Conservation (phyloP, 1,284 basidiomycete species). For the Cryptococcus amylolentus region DNA sequence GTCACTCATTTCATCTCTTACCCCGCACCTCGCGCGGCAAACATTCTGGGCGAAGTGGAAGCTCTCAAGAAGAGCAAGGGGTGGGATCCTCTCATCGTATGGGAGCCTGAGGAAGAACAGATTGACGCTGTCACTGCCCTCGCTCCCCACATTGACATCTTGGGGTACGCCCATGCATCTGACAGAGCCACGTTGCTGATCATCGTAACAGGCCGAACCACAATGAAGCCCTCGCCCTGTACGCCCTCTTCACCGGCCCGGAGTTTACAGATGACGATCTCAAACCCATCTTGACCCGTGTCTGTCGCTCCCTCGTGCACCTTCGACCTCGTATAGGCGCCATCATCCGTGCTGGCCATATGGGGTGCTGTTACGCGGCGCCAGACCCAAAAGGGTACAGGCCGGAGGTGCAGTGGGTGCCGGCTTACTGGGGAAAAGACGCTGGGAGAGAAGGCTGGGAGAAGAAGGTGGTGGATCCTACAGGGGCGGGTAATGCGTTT, state of each 20-base stretch:
- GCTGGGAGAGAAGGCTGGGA: slow-evolving; percentile 7
- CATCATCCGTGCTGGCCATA: slow-evolving; percentile 27
- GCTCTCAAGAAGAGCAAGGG: slow-evolving; percentile 8
- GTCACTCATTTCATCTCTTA: slow-evolving; percentile 38
- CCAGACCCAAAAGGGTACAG: slow-evolving; percentile 1
- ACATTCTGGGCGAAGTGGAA: slow-evolving; percentile 21
- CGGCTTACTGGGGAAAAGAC: slow-evolving; percentile 26
- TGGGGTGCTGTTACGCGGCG: slow-evolving; percentile 30
- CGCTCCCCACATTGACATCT: slow-evolving; percentile 25
- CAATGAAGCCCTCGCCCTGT: slow-evolving; percentile 37
- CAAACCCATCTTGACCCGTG: not conserved
- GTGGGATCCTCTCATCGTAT: slow-evolving; percentile 31
- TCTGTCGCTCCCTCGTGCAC: slow-evolving; percentile 11
- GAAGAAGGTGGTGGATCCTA: slow-evolving; percentile 39
- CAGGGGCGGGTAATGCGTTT: slow-evolving; percentile 47
- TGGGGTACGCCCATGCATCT: slow-evolving; percentile 21
- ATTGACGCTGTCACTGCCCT: slow-evolving; percentile 21
- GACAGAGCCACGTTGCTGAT: not conserved
- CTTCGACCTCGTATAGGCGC: slow-evolving; percentile 22
- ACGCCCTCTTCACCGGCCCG: slow-evolving; percentile 13
- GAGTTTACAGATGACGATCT: slow-evolving; percentile 5
- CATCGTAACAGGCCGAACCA: slow-evolving; percentile 40
- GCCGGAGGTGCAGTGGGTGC: slow-evolving; percentile 27
- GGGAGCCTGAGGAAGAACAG: slow-evolving; percentile 42
- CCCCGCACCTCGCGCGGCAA: slow-evolving; percentile 17